These are phyloP conservation scores for Pulveroboletus sp. DNA, from an alignment of 768 basidiomycete genomes.

Conservation along the genomic window DNA sequence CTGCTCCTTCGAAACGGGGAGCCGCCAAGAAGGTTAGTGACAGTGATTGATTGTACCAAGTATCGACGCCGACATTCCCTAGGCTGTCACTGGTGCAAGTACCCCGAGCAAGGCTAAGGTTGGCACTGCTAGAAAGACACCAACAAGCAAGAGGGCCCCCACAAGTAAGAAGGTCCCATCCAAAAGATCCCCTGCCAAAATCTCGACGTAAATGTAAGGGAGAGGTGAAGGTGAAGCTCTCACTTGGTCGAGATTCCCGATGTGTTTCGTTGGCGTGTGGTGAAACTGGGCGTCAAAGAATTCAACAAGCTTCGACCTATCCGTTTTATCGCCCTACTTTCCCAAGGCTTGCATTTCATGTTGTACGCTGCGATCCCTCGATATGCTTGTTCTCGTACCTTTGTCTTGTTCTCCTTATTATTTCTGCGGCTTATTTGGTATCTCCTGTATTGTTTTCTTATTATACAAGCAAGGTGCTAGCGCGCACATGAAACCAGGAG, in stretches of 20 bases:
- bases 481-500: not conserved
- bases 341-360: conserved; percentile 12
- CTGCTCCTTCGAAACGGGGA: conserved; percentile 43
- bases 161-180: conserved; percentile 21
- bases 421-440: conserved; percentile 26
- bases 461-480: conserved; percentile 9
- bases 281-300: not conserved
- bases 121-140: conserved; percentile 33
- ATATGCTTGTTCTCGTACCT: conserved; percentile 20
- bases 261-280: not conserved
- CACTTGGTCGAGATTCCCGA: not conserved
- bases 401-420: conserved; percentile 17
- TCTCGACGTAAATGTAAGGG: conserved; percentile 12
- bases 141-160: conserved; percentile 25
- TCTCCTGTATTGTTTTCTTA: conserved; percentile 26
- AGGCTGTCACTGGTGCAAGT: conserved; percentile 51
- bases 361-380: conserved; percentile 30
- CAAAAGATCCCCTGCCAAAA: conserved; percentile 16
- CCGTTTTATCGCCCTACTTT: conserved; percentile 7
- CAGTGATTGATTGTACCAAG: not conserved
- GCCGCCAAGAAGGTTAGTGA: conserved; percentile 57
- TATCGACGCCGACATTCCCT: conserved; percentile 2
- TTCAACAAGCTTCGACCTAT: not conserved
- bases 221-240: conserved; percentile 3
- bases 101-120: conserved; percentile 33